Conservation (phyloP, 2,329 filamentous ascomycete genomes). For the Colletotrichum liriopes region DNA sequence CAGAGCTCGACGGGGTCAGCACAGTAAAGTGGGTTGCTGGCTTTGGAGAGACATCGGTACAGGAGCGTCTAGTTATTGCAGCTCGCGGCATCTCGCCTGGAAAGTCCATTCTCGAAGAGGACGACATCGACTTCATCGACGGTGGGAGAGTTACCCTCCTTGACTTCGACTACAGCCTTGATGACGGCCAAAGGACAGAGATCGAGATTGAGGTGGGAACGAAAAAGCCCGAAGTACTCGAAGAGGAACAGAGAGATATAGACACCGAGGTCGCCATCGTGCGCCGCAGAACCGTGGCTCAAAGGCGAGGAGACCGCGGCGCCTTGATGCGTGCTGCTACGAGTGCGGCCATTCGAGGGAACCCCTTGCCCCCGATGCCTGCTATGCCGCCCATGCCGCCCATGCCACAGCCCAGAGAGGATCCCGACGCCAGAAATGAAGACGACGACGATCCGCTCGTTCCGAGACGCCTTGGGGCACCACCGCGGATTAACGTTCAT, state of each 20-base stretch:
- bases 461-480: slow-evolving; percentile 63
- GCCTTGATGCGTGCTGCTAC: slow-evolving; percentile 67
- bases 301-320: slow-evolving; percentile 66
- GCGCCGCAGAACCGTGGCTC: slow-evolving; percentile 79
- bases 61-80: slow-evolving; percentile 77
- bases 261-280: slow-evolving; percentile 86
- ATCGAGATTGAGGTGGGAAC: slow-evolving; percentile 83
- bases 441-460: slow-evolving; percentile 66
- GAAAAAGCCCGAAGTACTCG: slow-evolving; percentile 77
- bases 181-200: slow-evolving; percentile 70
- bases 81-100: slow-evolving; percentile 78
- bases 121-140: slow-evolving; percentile 83
- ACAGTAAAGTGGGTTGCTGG: slow-evolving; percentile 81
- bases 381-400: slow-evolving; percentile 50
- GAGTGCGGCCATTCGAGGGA: slow-evolving; percentile 50
- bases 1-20: slow-evolving; percentile 76
- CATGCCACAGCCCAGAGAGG: slow-evolving; percentile 43
- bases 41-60: slow-evolving; percentile 62
- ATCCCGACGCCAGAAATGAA: slow-evolving; percentile 43
- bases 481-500: slow-evolving; percentile 47
- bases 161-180: slow-evolving; percentile 78
- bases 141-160: slow-evolving; percentile 81
- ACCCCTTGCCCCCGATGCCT: slow-evolving; percentile 46
- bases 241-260: slow-evolving; percentile 82
- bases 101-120: slow-evolving; percentile 75